Percentiles rank a stretch among this genome's conserved stretches.
Evolutionary conservation across 2,329 filamentous ascomycete genomes (phyloP).

Genomic region (Penicillium fuscoglaucum): DNA sequence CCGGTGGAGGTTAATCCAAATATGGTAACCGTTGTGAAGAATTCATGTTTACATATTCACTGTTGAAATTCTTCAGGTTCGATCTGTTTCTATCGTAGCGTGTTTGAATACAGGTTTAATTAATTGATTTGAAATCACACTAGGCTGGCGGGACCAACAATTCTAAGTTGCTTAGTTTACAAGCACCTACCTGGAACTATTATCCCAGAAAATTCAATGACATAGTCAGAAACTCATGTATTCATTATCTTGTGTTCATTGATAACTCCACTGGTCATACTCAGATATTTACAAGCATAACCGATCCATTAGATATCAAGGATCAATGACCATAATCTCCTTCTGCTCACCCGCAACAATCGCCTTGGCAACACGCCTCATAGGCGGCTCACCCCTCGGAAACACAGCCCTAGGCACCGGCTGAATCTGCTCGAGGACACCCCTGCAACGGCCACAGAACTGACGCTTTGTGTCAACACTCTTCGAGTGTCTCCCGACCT

Average conservation of each 20-base stretch:
- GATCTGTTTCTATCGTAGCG: not conserved
- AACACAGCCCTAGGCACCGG: slow-evolving; percentile 62
- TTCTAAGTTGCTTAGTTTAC: not conserved
- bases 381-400: slow-evolving; percentile 40
- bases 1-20: not conserved
- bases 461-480: slow-evolving; percentile 74
- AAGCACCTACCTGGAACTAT: too few relatives aligned
- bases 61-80: not conserved
- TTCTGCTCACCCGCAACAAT: not conserved
- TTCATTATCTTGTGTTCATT: not conserved
- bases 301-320: not conserved
- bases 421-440: slow-evolving; percentile 71
- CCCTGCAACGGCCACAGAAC: slow-evolving; percentile 75
- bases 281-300: not conserved
- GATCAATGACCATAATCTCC: not conserved
- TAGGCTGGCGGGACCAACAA: not conserved
- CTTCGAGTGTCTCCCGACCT: slow-evolving; percentile 81
- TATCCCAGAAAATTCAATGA: not conserved
- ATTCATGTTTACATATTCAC: not conserved
- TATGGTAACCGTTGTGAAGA: not conserved
- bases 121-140: not conserved
- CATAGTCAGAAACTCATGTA: not conserved
- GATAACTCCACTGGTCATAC: not conserved
- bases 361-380: slow-evolving; percentile 20
- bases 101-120: not conserved